Evolutionary conservation across 2,329 filamentous ascomycete species (phyloP).

Genomic region (Fusarium sp.): DNA sequence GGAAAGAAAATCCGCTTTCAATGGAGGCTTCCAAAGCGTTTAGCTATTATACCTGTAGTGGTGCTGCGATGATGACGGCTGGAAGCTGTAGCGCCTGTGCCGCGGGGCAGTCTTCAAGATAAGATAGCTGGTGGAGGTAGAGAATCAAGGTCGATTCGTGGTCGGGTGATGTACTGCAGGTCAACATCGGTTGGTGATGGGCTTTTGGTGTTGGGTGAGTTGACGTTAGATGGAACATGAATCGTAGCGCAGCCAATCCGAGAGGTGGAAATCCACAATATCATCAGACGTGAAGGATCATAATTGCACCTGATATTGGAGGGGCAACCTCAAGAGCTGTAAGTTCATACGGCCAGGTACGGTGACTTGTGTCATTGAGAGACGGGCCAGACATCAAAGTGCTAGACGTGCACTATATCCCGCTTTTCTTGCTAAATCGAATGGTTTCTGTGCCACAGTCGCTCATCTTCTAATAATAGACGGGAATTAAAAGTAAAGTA

Average conservation of each 20-base stretch:
- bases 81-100: constrained; percentile 6
- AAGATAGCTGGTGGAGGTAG: constrained; percentile 27
- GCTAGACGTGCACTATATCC: background rate
- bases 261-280: background rate
- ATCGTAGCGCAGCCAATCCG: background rate
- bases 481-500: background rate
- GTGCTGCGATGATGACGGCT: constrained; percentile 1
- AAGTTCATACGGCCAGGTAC: constrained; percentile 24
- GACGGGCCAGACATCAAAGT: background rate
- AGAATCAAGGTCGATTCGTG: constrained; percentile 29
- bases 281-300: too few species aligned
- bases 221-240: background rate
- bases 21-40: background rate
- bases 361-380: background rate
- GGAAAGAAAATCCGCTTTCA: background rate
- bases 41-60: background rate
- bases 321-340: background rate
- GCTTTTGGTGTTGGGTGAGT: background rate
- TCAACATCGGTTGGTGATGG: background rate
- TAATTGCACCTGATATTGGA: background rate
- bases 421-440: background rate
- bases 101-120: background rate
- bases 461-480: background rate
- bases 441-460: background rate
- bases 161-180: constrained; percentile 12